These are phyloP conservation scores for Phytopythium chamaehyphon DNA, from an alignment of 352 stramenopile species.

Conservation along the genomic window DNA sequence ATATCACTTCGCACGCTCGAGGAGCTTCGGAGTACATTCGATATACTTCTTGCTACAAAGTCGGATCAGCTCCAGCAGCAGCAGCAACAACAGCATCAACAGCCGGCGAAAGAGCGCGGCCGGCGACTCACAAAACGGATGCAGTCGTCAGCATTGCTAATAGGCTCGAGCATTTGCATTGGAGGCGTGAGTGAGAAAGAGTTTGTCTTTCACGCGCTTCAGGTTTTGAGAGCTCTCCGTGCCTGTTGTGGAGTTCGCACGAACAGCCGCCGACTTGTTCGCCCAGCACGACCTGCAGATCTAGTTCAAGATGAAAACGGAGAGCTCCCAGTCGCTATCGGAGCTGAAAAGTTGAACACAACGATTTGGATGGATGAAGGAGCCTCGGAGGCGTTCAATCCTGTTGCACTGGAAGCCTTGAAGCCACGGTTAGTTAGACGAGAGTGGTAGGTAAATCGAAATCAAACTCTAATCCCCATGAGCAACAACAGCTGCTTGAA, in stretches of 20 bases:
- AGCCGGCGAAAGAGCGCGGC: background rate
- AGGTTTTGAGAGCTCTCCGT: conserved; percentile 39
- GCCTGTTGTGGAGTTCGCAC: conserved; percentile 45
- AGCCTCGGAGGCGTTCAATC: no score
- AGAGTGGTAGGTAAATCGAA: no score
- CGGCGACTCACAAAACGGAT: conserved; percentile 7
- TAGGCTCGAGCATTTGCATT: conserved; percentile 7
- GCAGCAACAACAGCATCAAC: conserved; percentile 6
- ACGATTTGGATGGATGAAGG: no score
- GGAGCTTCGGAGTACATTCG: conserved; percentile 33
- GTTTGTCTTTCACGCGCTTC: conserved; percentile 52
- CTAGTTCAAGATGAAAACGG: conserved; percentile 2
- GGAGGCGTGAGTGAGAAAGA: conserved; percentile 57
- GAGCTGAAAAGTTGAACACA: no score
- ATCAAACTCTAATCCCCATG: no score
- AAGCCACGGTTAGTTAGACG: no score
- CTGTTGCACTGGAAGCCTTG: no score
- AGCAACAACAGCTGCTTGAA: no score
- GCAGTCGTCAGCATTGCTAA: background rate
- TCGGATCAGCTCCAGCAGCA: conserved; percentile 13
- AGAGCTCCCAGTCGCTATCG: background rate
- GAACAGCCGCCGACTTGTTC: conserved; percentile 26
- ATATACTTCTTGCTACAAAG: conserved; percentile 30
- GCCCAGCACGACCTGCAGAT: background rate
- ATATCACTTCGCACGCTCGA: conserved; percentile 26